phyloP scores from a whole-genome alignment of 352 stramenopile genomes.

The Globisporangium irregulare region DNA sequence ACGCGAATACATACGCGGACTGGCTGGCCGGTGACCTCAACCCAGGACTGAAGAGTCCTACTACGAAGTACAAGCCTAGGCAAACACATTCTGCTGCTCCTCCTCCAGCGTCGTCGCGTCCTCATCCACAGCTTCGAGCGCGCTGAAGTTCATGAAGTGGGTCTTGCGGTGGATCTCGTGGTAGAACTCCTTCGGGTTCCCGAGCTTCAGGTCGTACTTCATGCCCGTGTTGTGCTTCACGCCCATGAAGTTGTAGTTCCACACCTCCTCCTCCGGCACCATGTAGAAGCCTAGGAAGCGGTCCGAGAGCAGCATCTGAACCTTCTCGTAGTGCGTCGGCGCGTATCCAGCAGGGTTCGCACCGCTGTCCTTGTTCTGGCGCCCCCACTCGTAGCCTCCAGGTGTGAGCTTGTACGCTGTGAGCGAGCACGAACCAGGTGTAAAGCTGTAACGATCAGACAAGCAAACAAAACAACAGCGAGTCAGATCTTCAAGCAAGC shows the following conservation, averaged over 20 bases:
- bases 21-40: neutral
- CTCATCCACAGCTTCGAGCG: conserved; percentile 94
- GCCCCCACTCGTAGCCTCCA: conserved; percentile 96
- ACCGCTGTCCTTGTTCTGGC: conserved; percentile 96
- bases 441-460: conserved; percentile 85
- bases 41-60: neutral
- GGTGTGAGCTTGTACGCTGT: conserved; percentile 98
- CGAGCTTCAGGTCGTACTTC: conserved; percentile 98
- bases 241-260: conserved; percentile 99
- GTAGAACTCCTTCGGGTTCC: conserved; percentile 99
- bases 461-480: neutral
- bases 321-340: conserved; percentile 98
- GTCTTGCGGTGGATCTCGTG: conserved; percentile 97
- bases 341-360: conserved; percentile 94
- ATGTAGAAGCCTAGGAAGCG: conserved; percentile 99
- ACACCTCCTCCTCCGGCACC: conserved; percentile 97
- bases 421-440: conserved; percentile 98
- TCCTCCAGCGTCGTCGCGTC: conserved; percentile 88
- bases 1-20: neutral
- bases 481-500: neutral
- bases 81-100: conserved; percentile 88
- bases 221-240: conserved; percentile 97
- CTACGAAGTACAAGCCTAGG: conserved; percentile 20
- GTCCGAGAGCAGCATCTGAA: conserved; percentile 99
- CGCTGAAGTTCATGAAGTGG: conserved; percentile 99